Evolutionary conservation across 495 filamentous ascomycete species (phyloP).

Genomic region (Tuber magnatum): DNA sequence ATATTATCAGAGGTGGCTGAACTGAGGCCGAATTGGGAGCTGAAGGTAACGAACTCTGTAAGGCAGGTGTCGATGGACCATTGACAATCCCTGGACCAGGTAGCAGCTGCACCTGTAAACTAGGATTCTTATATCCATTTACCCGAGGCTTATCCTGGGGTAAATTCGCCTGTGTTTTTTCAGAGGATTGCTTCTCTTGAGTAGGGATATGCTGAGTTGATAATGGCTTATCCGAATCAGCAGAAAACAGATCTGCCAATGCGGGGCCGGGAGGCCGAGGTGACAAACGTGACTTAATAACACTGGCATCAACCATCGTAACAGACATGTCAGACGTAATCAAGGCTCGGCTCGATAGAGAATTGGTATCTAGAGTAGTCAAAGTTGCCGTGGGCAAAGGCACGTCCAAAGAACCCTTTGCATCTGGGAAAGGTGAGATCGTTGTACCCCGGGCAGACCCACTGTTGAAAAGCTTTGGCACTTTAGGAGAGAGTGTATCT

Average conservation of each 20-base stretch:
- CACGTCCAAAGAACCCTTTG: conserved; percentile 17
- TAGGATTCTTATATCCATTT: conserved; percentile 30
- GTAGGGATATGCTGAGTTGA: conserved; percentile 13
- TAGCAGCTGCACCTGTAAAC: conserved; percentile 34
- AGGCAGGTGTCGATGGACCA: conserved; percentile 10
- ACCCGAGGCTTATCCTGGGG: conserved; percentile 18
- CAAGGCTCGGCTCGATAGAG: conserved; percentile 19
- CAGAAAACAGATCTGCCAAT: conserved; percentile 30
- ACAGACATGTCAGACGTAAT: conserved; percentile 7
- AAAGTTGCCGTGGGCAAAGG: conserved; percentile 12
- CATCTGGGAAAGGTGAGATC: conserved; percentile 5
- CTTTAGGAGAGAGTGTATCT: conserved; percentile 18
- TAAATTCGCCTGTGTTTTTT: conserved; percentile 14
- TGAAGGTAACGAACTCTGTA: conserved; percentile 41
- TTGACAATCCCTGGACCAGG: background rate
- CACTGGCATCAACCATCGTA: conserved; percentile 16
- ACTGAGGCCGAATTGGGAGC: conserved; percentile 45
- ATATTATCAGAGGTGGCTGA: conserved; percentile 51
- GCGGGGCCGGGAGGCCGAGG: conserved; percentile 20
- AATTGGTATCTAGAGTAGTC: conserved; percentile 13
- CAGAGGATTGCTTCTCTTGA: conserved; percentile 12
- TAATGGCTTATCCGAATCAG: conserved; percentile 29
- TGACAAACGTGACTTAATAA: background rate
- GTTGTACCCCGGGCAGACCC: conserved; percentile 6
- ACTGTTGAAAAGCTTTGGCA: conserved; percentile 20